phyloP scores from a whole-genome alignment of 1,139 yeast species.

The Pichia sp. region DNA sequence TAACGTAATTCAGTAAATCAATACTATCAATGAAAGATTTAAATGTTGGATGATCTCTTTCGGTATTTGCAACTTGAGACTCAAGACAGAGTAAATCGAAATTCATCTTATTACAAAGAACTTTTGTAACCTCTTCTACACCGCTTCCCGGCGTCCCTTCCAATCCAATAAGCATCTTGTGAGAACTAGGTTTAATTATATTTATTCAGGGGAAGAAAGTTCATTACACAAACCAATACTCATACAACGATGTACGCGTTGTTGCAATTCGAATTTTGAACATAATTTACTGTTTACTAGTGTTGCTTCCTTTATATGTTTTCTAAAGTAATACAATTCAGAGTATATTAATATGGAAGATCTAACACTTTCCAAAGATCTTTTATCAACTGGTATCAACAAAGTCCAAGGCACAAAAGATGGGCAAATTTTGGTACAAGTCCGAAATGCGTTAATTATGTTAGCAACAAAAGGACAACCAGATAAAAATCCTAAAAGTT shows the following conservation, averaged over 20 bases:
- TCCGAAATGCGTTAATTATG: conserved; percentile 11
- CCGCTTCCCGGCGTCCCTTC: conserved; percentile 72
- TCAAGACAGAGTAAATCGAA: conserved; percentile 4
- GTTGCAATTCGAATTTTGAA: background rate
- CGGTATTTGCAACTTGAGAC: background rate
- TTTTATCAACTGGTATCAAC: conserved; percentile 8
- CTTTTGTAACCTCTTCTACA: conserved; percentile 54
- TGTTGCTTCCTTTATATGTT: too few species aligned
- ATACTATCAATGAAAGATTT: conserved; percentile 20
- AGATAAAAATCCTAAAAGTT: conserved; percentile 6
- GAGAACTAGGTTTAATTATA: background rate
- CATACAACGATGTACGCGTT: background rate
- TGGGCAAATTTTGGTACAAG: conserved; percentile 20
- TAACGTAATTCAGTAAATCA: conserved; percentile 57
- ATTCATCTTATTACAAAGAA: conserved; percentile 27
- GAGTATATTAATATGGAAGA: conserved; percentile 10
- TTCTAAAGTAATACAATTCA: background rate
- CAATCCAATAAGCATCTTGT: conserved; percentile 73
- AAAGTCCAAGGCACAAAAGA: conserved; percentile 21
- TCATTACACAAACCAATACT: too few species aligned
- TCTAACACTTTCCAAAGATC: conserved; percentile 7
- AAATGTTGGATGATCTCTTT: background rate
- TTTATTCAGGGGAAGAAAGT: too few species aligned
- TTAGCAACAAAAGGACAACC: conserved; percentile 5
- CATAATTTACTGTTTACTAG: too few species aligned